These are phyloP conservation scores for Veloporphyrellus conicus DNA, from an alignment of 1,284 basidiomycete genomes.

Conservation along the genomic window DNA sequence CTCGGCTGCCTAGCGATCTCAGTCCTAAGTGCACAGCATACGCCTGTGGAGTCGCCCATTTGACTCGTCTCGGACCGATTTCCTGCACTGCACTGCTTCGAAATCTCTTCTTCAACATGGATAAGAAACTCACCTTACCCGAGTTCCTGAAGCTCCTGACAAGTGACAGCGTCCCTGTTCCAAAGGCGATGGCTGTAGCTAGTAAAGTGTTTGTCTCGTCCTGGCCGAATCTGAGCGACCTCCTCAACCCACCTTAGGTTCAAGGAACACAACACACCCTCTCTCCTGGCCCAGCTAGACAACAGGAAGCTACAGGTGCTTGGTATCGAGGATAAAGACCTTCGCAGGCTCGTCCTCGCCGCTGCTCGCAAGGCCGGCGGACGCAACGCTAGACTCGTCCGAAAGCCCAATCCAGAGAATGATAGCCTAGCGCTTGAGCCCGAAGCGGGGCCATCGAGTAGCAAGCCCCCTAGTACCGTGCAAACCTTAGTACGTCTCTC, in stretches of 20 bases:
- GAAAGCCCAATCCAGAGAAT: conserved; percentile 2
- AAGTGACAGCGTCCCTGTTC: conserved; percentile 56
- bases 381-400: conserved; percentile 39
- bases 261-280: conserved; percentile 65
- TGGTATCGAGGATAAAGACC: conserved; percentile 66
- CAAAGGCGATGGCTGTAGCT: conserved; percentile 73
- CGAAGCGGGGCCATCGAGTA: conserved; percentile 9
- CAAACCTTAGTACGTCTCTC: conserved; percentile 25
- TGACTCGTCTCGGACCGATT: no score
- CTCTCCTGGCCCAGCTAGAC: conserved; percentile 54
- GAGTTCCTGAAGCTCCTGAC: conserved; percentile 73
- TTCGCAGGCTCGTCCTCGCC: conserved; percentile 56
- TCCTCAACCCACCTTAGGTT: conserved; percentile 49
- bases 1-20: no score
- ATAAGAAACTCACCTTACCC: conserved; percentile 59
- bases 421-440: background rate
- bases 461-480: conserved; percentile 8
- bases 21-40: no score
- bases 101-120: conserved; percentile 10
- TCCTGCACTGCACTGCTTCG: no score
- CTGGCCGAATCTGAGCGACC: background rate
- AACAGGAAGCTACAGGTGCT: conserved; percentile 55
- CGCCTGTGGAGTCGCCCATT: no score
- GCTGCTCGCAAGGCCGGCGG: conserved; percentile 66
- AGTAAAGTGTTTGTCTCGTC: conserved; percentile 64